Evolutionary conservation across 1,284 basidiomycete genomes (phyloP), one percentile per base, ranked within the genome.

Genomic region (Cerrena zonata): DNA sequence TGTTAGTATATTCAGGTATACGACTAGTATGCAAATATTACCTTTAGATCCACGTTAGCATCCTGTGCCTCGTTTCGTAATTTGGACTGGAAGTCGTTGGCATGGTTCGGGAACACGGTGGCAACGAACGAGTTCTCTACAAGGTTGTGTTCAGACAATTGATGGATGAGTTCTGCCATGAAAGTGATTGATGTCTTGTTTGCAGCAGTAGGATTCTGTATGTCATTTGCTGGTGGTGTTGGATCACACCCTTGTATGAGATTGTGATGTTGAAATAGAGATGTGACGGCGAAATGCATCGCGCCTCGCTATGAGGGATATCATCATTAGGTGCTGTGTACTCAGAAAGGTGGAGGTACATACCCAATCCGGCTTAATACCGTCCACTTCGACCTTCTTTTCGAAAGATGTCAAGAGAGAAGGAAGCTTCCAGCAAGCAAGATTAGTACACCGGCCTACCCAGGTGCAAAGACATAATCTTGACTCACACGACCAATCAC

Each of bases 401-500:
- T 80, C 77, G 50, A 87, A 82, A 11, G 64, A 64, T 7, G 68
- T 60, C 24, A 89, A 60, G 19, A 89, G 65, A 21, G 66, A 67
- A 27, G 87, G 86, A 18, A 89, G 70, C 86, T 89, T 54, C 38
- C 48, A 41, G 30, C 30, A 7, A 7, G 30, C 15, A 15, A 43
- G 27, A 18, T 11, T 27, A 39, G 39, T 44, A 39, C 48, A 52
- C 30, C n/a, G 21, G 37, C 37, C 13, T 5, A 39, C 13, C 4
- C 5, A 4, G 13, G 41, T 42, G 22, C 38, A 41, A 2, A 42
- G 4, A n/a, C 13, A 48, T 18, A n/a, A 42, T 2, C n/a, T 5
- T 12, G 3, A 54, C 56, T 22, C 66, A 89, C 87, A 48, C 87
- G 74, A 37, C 85, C 82, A 45, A 86, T 66, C n/a, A 86, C 72